Evolutionary conservation across 345 rosid species (phyloP).

Genomic region (Salix dunnii): DNA sequence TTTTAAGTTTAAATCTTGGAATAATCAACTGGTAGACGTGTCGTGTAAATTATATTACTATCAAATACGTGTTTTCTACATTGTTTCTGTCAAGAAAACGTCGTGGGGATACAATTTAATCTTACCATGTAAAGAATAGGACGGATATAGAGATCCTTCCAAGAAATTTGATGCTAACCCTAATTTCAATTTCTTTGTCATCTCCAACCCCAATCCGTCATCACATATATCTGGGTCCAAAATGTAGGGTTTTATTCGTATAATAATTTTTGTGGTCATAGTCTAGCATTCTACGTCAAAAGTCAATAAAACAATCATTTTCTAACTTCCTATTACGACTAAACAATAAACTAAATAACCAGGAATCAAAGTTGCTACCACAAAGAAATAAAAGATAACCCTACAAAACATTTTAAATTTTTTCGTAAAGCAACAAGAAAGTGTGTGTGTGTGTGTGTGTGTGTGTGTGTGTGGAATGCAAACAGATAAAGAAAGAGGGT

Average conservation of each 20-base stretch:
- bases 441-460: too few species aligned
- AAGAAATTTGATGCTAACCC: not conserved
- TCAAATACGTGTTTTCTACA: too few species aligned
- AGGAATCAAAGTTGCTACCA: not conserved
- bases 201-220: not conserved
- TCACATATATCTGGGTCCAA: not conserved
- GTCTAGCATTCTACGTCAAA: not conserved
- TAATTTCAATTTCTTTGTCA: not conserved
- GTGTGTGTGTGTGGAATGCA: too few species aligned
- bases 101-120: too few species aligned
- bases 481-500: not conserved
- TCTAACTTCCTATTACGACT: not conserved
- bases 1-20: too few species aligned
- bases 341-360: not conserved
- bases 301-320: not conserved
- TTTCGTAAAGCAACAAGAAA: not conserved
- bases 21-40: too few species aligned
- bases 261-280: not conserved
- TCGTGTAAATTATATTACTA: too few species aligned
- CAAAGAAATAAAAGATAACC: not conserved
- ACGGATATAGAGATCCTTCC: not conserved
- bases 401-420: not conserved
- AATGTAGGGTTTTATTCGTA: not conserved
- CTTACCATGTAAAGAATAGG: too few species aligned
- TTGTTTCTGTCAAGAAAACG: too few species aligned